These are phyloP conservation scores for Neospora caninum DNA, from an alignment of 169 alveolate genomes.

Conservation along the genomic window DNA sequence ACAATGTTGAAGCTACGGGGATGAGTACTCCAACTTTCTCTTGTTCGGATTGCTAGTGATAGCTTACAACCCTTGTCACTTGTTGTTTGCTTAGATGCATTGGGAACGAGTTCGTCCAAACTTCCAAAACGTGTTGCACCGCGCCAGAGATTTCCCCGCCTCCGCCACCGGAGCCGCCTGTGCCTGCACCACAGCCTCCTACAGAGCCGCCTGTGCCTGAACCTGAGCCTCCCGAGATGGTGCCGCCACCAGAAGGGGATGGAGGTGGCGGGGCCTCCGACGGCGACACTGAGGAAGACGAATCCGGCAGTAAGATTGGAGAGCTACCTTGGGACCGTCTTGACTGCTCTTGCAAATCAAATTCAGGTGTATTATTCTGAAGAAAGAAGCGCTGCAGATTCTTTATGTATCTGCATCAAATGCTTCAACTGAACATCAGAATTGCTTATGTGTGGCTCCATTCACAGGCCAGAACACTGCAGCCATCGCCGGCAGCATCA, in stretches of 20 bases:
- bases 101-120: background rate
- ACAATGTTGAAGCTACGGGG: too few relatives aligned
- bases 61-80: too few relatives aligned
- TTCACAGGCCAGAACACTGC: background rate
- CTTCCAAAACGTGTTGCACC: background rate
- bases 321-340: too few relatives aligned
- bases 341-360: too few relatives aligned
- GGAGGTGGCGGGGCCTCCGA: background rate
- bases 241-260: background rate
- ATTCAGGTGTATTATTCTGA: too few relatives aligned
- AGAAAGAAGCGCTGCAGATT: background rate
- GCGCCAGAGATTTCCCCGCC: background rate
- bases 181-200: background rate
- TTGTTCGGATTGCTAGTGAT: too few relatives aligned
- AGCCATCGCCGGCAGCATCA: slow-evolving; percentile 6
- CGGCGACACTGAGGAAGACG: background rate
- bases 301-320: background rate
- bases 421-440: background rate
- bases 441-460: background rate
- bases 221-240: background rate
- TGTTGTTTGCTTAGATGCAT: background rate
- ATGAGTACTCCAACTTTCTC: too few relatives aligned
- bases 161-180: slow-evolving; percentile 6
- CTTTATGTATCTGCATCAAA: background rate
- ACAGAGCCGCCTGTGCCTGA: background rate